phyloP scores from a whole-genome alignment of 2,329 filamentous ascomycete genomes.

The Trichoderma arundinaceum region DNA sequence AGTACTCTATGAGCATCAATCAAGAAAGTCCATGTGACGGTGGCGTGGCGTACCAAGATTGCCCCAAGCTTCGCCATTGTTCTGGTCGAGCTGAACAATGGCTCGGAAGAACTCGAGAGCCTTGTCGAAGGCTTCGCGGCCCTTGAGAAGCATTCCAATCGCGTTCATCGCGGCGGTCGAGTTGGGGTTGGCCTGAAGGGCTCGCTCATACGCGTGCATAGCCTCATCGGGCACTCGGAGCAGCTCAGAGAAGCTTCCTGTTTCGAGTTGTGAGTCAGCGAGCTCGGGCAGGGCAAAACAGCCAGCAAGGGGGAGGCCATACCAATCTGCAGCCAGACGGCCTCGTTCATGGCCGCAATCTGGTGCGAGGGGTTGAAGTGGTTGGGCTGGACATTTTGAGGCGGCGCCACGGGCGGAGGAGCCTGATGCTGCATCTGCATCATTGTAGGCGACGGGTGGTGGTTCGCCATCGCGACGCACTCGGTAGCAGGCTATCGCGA shows the following conservation, averaged over 20 bases:
- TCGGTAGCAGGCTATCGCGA: constrained; percentile 33
- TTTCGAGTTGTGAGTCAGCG: constrained; percentile 28
- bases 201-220: constrained; percentile 88
- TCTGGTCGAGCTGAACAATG: constrained; percentile 85
- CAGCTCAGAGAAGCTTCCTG: constrained; percentile 84
- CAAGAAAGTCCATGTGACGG: constrained; percentile 13
- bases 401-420: constrained; percentile 63
- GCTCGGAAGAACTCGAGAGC: constrained; percentile 91
- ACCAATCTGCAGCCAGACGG: constrained; percentile 93
- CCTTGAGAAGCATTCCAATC: constrained; percentile 88
- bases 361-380: constrained; percentile 73
- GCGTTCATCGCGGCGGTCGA: constrained; percentile 92
- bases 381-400: constrained; percentile 60
- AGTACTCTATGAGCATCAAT: constrained; percentile 33
- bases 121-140: constrained; percentile 90
- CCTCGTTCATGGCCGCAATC: constrained; percentile 80
- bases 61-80: constrained; percentile 95
- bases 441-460: constrained; percentile 81
- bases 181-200: constrained; percentile 83
- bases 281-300: background rate
- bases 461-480: constrained; percentile 67
- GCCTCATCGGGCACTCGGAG: constrained; percentile 89
- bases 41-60: constrained; percentile 73
- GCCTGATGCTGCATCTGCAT: constrained; percentile 66
- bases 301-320: constrained; percentile 46